Evolutionary conservation across 1,284 basidiomycete genomes (phyloP), one percentile per base, ranked within the genome.

Genomic region (Cystobasidiaceae sp.): DNA sequence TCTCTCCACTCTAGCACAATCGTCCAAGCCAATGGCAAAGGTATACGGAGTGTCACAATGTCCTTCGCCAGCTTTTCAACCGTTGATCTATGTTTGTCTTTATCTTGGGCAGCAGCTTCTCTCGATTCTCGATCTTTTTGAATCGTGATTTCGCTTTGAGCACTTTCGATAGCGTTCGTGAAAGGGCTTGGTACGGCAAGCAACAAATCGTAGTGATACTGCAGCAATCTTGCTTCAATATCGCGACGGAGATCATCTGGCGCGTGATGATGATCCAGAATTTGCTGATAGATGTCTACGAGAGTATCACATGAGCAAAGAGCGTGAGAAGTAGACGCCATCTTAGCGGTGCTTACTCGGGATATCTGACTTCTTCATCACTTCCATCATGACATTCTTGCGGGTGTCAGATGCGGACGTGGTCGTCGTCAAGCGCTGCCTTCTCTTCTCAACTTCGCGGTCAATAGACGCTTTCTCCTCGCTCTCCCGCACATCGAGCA

Each of bases 1-100:
- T 97, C 86, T 51, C 80, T 83, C 71, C 86, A 84, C 72, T 97
- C 90, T 43, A 97, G 79, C 68, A 82, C 85, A 19, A 90, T 76
- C 33, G 78, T 81, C 92, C 92, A 96, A 0, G 89, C 89, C 15
- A 86, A 71, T 69, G 87, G 85, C 71, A 93, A 85, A 0, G 84
- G 82, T n/a, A 91, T 81, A 30, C 81, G 79, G 30, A 96, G 79
- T 5, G 91, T 77, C 9, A 93, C 83, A 50, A 85, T 82, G 2
- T 89, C 91, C 17, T 82, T 78, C 0, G 88, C 81, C 50, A 93
- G 78, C 5, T 83, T 82, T 54, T 88, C 81, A 3, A 93, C 79
- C 69, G 89, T 85, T 19, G 78, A 74, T 2, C 83, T 79, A 13
- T 86, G 69, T 17, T 74, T 71, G 5, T 73, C 71, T 75, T 90